phyloP scores from a whole-genome alignment of 805 yeast genomes.

The Candida palmyrensis region DNA sequence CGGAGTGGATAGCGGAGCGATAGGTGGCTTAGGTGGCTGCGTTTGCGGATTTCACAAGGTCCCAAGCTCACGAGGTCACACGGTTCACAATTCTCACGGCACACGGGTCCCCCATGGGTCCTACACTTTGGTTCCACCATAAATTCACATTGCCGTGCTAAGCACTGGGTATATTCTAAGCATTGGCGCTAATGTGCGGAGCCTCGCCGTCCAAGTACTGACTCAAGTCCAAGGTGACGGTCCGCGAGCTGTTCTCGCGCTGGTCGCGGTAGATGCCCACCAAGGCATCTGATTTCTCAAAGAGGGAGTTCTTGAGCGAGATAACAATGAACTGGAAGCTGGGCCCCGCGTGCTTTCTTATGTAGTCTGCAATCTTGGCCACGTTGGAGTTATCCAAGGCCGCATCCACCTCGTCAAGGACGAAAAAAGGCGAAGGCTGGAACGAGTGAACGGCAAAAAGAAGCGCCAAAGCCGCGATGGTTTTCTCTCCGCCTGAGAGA shows the following conservation, averaged over 20 bases:
- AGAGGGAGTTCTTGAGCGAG: slow-evolving; percentile 80
- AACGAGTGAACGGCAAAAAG: slow-evolving; percentile 85
- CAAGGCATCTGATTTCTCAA: slow-evolving; percentile 82
- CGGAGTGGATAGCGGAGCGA: too few species aligned
- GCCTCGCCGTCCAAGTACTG: slow-evolving; percentile 43
- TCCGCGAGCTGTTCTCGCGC: slow-evolving; percentile 61
- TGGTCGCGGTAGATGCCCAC: slow-evolving; percentile 92
- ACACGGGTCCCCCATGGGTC: too few species aligned
- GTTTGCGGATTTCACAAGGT: too few species aligned
- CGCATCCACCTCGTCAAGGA: slow-evolving; percentile 96
- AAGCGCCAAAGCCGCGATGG: slow-evolving; percentile 92
- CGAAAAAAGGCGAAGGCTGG: slow-evolving; percentile 94
- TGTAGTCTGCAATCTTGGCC: slow-evolving; percentile 79
- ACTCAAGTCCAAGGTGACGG: slow-evolving; percentile 68
- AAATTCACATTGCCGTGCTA: too few species aligned
- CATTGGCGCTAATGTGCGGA: background rate
- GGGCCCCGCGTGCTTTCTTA: slow-evolving; percentile 68
- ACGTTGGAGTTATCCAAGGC: slow-evolving; percentile 92
- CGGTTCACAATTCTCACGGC: too few species aligned
- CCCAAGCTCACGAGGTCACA: too few species aligned
- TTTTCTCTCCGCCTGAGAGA: slow-evolving; percentile 94
- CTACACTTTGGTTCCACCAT: too few species aligned
- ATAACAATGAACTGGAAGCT: slow-evolving; percentile 89
- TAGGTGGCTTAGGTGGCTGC: too few species aligned
- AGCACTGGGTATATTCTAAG: too few species aligned